Base-by-base conservation (phyloP, 176 grass and related monocot species). In the Oryza nivara region DNA sequence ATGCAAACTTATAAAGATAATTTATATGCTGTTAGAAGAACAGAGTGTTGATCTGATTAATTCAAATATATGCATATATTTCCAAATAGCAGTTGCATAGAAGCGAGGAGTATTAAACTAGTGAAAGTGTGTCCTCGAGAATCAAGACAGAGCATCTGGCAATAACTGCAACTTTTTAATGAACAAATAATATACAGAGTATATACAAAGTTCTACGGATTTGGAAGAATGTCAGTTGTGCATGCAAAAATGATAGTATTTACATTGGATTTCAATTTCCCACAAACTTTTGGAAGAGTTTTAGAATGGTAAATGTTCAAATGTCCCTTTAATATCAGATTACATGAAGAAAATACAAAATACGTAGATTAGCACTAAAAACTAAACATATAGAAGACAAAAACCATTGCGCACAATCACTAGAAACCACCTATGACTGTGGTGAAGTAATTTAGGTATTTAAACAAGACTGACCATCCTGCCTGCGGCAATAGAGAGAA, bases 1-100 rank as follows among this genome's bases (percentile, higher is more conserved):
- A 78, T 77, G 11, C 58, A 74, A 49, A 28, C 12, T 77, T 74
- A 11, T 4, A 86, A 45, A 73, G n/a, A 70, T 70, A 6, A 22
- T 47, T 30, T 45, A 41, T 10, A 28, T 76, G 38, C 16, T 68
- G 34, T 41, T 71, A 73, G 36, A 73, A 65, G 28, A 51, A 36
- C 28, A 38, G 26, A 66, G 45, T 80, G 32, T 45, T 52, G n/a
- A 51, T 86, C 32, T 15, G 28, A 78, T 60, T 17, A 34, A 68
- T 70, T 63, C 19, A 22, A 41, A 7, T 8, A 32, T 32, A 4
- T 9, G 19, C 26, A 65, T 23, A 14, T 60, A 64, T 34, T 56
- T 56, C 3, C 3, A 76, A 76, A 84, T 60, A 11, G 45, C 51
- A 85, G 0, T 14, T 68, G 20, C 5, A 78, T 22, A 20, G 20